Base-by-base conservation (phyloP, 176 grass and related monocot genomes). In the Oryza brachyantha region DNA sequence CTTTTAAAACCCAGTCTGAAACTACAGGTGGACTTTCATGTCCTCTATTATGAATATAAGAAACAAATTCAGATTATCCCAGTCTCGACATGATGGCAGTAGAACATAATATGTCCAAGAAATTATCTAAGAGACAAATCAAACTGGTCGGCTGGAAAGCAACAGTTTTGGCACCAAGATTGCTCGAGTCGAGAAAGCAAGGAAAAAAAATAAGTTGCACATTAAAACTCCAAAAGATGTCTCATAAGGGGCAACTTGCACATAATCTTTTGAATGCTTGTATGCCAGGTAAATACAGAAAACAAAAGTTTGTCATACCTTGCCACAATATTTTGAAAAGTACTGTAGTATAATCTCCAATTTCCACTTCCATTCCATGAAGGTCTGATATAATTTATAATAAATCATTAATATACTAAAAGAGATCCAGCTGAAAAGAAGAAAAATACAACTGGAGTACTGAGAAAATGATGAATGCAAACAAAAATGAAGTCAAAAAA, bases 311-410 rank as follows among this genome's bases (percentile, higher is more conserved):
- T 39, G 22, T 19, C 43, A 82, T 94, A 97, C 94, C 91, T 94
- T 94, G 32, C 50, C 79, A 77, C 85, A 84, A 72, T 97, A 97
- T 78, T 90, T 94, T 50, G 89, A 94, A 59, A 97, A 90, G 82
- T 94, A 97, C 38, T 86, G 91, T 68, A 97, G 72, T 82, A 94
- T 82, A 37, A 97, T 88, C 68, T 92, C 89, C 84, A 97, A 62
- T 81, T 94, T 97, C 91, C 89, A 97, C 80, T 92, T 97, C 64
- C 79, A 81, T 72, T 94, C 94, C 14, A 78, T 66, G 57, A 94
- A 92, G 34, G 76, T 75, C 94, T 97, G 82, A 63, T 73, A 42
- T 39, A 70, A 64, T 78, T 80, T 26, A 84, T 36, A 79, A 38
- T 29, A 32, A 54, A 66, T 64, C n/a, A 78, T 72, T 62, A 50